Percentiles rank a stretch among this genome's conserved stretches.
Conservation (phyloP, 2,329 filamentous ascomycete genomes). For the Apiospora pterosperma region DNA sequence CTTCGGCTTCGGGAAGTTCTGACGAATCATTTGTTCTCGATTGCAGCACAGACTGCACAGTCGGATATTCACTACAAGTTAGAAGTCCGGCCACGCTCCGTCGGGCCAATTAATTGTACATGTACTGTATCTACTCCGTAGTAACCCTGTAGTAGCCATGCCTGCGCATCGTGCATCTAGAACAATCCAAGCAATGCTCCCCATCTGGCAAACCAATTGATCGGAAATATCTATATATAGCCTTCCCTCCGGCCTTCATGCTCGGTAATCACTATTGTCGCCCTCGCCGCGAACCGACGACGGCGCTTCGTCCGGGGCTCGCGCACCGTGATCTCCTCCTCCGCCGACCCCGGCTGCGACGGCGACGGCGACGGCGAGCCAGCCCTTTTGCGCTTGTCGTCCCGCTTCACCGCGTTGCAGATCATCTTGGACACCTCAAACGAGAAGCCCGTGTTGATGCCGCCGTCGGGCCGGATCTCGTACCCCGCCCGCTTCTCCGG, state of each 20-base stretch:
- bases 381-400: neutral
- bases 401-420: constrained; percentile 8
- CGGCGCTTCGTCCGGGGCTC: neutral
- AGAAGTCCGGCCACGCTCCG: too few species aligned
- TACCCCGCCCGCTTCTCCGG: constrained; percentile 9
- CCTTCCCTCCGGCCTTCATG: neutral
- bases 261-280: neutral
- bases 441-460: constrained; percentile 14
- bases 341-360: neutral
- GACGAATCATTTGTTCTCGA: too few species aligned
- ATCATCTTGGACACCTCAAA: constrained; percentile 14
- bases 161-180: too few species aligned
- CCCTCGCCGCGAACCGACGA: neutral
- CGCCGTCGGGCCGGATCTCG: constrained; percentile 13
- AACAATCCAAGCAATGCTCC: too few species aligned
- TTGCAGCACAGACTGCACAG: too few species aligned
- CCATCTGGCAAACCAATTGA: too few species aligned
- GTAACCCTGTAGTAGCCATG: too few species aligned
- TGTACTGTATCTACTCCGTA: too few species aligned
- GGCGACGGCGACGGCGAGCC: neutral
- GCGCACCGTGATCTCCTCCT: neutral
- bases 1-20: too few species aligned
- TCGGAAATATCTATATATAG: neutral
- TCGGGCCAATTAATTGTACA: too few species aligned
- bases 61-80: too few species aligned